Conservation (phyloP, 768 basidiomycete species). For the Gymnopilus junonius region DNA sequence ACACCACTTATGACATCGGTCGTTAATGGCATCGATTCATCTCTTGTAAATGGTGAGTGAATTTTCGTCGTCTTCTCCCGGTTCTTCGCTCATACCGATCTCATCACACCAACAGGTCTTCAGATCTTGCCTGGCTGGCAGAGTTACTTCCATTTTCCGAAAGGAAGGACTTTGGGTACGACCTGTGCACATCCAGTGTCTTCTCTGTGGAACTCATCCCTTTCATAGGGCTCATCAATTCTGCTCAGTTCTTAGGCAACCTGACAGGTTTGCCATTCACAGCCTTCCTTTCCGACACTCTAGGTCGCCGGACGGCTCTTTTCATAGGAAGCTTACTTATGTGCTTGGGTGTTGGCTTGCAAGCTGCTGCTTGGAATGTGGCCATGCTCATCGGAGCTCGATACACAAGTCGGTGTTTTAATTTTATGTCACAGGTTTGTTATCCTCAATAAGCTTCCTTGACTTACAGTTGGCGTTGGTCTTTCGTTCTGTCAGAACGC, state of each 20-base stretch:
- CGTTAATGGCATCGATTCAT: conserved; percentile 72
- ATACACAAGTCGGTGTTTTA: conserved; percentile 46
- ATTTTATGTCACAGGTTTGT: neutral
- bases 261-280: conserved; percentile 66
- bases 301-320: conserved; percentile 64
- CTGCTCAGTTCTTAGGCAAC: conserved; percentile 65
- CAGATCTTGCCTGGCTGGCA: conserved; percentile 73
- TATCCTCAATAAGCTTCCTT: conserved; percentile 5
- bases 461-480: conserved; percentile 61
- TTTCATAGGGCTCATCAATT: conserved; percentile 60
- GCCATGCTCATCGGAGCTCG: conserved; percentile 61
- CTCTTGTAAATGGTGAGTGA: conserved; percentile 56
- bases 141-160: conserved; percentile 55
- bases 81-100: conserved; percentile 22
- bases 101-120: conserved; percentile 45
- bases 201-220: neutral
- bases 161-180: conserved; percentile 53
- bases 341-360: conserved; percentile 65
- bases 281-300: conserved; percentile 59
- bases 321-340: conserved; percentile 66
- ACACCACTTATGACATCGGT: conserved; percentile 69
- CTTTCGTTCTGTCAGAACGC: conserved; percentile 65
- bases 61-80: neutral
- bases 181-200: neutral
- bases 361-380: conserved; percentile 50